Evolutionary conservation across 2,329 filamentous ascomycete genomes (phyloP).

Genomic region (Aspergillus tanneri): DNA sequence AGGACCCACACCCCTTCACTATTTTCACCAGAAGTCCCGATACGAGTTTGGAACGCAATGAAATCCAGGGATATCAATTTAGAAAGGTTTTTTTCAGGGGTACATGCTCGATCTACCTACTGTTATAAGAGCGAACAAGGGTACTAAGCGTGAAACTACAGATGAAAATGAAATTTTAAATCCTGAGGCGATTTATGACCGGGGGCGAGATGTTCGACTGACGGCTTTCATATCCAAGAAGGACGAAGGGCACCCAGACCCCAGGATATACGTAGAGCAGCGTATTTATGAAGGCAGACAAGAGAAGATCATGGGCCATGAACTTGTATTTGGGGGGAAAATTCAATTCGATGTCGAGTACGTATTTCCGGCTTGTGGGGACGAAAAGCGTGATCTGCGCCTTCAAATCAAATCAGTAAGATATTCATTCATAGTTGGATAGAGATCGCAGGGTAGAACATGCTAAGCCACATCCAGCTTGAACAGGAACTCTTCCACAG

Average conservation of each 20-base stretch:
- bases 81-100: slow-evolving; percentile 19
- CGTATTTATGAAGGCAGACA: slow-evolving; percentile 8
- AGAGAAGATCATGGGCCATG: slow-evolving; percentile 15
- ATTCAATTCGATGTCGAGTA: slow-evolving; percentile 17
- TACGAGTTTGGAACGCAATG: slow-evolving; percentile 13
- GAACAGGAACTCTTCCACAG: slow-evolving; percentile 11
- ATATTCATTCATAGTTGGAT: neutral
- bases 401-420: slow-evolving; percentile 17
- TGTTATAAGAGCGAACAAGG: neutral
- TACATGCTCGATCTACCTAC: slow-evolving; percentile 2
- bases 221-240: slow-evolving; percentile 11
- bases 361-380: slow-evolving; percentile 17
- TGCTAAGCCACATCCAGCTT: slow-evolving; percentile 4
- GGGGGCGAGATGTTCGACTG: slow-evolving; percentile 2
- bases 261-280: slow-evolving; percentile 20
- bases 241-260: slow-evolving; percentile 8
- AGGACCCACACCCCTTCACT: slow-evolving; percentile 8
- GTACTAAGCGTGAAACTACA: slow-evolving; percentile 2
- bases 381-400: slow-evolving; percentile 20
- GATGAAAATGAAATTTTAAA: slow-evolving; percentile 9
- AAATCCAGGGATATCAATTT: slow-evolving; percentile 15
- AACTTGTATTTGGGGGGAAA: slow-evolving; percentile 14
- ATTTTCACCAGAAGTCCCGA: slow-evolving; percentile 18
- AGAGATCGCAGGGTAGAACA: too few relatives aligned
- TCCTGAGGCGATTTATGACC: slow-evolving; percentile 2